A percentile compares a stretch with the other conserved stretches of the same genome.
Evolutionary conservation across 2,329 filamentous ascomycete genomes (phyloP).

Genomic region (Calonectria fujianensis): DNA sequence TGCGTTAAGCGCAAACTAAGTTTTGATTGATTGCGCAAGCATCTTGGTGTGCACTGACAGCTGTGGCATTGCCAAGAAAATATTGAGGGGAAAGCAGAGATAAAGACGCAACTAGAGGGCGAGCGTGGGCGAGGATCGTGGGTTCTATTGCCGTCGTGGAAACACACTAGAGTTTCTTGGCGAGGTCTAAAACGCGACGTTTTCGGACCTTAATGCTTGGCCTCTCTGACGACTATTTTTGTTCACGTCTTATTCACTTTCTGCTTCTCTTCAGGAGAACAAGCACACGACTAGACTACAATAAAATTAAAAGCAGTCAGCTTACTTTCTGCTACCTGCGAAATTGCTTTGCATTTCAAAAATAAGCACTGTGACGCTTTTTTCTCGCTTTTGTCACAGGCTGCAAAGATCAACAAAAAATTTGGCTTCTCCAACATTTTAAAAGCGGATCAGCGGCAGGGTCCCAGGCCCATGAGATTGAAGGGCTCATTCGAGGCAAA

Average conservation of each 20-base stretch:
- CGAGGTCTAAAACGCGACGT: not conserved
- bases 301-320: too few relatives aligned
- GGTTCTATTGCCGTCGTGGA: not conserved
- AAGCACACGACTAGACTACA: too few relatives aligned
- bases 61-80: not conserved
- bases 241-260: not conserved
- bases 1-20: not conserved
- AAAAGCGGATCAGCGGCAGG: slow-evolving; percentile 1
- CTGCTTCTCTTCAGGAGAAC: not conserved
- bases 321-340: too few relatives aligned
- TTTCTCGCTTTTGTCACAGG: not conserved
- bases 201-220: not conserved
- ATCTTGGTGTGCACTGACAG: not conserved
- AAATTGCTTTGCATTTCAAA: too few relatives aligned
- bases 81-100: not conserved
- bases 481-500: not conserved
- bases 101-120: not conserved
- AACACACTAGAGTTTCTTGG: slow-evolving; percentile 4
- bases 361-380: not conserved
- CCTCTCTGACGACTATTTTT: not conserved
- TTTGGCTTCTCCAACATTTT: not conserved
- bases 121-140: too few relatives aligned
- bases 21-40: not conserved
- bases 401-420: not conserved
- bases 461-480: not conserved